Evolutionary conservation across 305 asterid genomes (phyloP).

Genomic region (Fraxinus sp.): DNA sequence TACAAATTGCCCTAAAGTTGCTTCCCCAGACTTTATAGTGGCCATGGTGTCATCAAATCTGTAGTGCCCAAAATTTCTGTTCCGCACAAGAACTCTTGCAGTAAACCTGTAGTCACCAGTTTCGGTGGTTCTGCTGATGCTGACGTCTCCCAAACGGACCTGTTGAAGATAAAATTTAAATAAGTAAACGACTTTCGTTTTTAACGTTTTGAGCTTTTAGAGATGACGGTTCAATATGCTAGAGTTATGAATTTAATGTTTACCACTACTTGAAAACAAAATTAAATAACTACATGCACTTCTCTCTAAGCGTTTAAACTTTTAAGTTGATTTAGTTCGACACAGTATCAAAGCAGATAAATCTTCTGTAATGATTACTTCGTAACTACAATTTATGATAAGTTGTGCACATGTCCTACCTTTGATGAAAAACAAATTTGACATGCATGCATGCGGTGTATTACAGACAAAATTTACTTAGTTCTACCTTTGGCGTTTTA

Average conservation of each 20-base stretch:
- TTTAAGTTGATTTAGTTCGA: not conserved
- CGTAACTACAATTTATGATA: not conserved
- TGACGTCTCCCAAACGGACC: constrained; percentile 24
- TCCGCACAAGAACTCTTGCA: constrained; percentile 30
- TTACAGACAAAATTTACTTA: not conserved
- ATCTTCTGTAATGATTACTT: not conserved
- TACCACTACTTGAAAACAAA: not conserved
- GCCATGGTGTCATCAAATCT: constrained; percentile 29
- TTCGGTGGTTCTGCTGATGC: not conserved
- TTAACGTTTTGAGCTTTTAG: not conserved
- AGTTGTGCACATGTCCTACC: not conserved
- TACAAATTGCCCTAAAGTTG: constrained; percentile 22
- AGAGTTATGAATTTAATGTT: not conserved
- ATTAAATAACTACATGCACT: not conserved
- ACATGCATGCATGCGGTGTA: not conserved
- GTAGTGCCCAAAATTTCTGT: constrained; percentile 42
- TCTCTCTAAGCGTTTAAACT: not conserved
- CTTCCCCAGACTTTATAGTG: constrained; percentile 13
- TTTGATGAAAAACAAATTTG: not conserved
- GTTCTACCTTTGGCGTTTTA: constrained; percentile 30
- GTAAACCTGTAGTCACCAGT: constrained; percentile 19
- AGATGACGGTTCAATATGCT: not conserved
- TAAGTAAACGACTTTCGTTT: not conserved
- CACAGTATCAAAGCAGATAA: not conserved
- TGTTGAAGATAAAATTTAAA: not conserved